These are phyloP conservation scores for Tothia fuscella DNA, from an alignment of 2,329 filamentous ascomycete genomes.

Conservation along the genomic window DNA sequence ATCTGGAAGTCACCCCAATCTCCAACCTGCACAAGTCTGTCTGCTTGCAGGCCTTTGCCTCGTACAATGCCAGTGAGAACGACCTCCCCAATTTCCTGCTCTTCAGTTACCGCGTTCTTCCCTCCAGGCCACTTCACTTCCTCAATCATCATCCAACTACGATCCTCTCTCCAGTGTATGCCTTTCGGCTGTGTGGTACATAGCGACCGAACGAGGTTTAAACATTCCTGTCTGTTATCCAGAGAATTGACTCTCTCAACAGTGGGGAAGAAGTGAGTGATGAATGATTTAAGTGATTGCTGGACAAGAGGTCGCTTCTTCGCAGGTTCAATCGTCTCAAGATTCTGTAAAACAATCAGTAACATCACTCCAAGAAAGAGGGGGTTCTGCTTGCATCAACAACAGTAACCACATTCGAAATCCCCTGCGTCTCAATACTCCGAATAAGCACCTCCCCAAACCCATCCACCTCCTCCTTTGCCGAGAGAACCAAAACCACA, in stretches of 20 bases:
- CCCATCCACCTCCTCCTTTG: slow-evolving; percentile 71
- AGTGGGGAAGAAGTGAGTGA: slow-evolving; percentile 86
- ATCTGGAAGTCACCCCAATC: slow-evolving; percentile 94
- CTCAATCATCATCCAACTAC: slow-evolving; percentile 91
- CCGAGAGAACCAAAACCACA: slow-evolving; percentile 73
- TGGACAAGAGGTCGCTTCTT: slow-evolving; percentile 69
- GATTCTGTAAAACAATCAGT: slow-evolving; percentile 27
- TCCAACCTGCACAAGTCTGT: slow-evolving; percentile 79
- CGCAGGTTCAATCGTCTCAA: slow-evolving; percentile 65
- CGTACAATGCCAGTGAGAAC: slow-evolving; percentile 75
- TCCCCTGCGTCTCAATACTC: slow-evolving; percentile 82
- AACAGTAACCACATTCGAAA: slow-evolving; percentile 81
- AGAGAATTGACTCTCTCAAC: slow-evolving; percentile 85
- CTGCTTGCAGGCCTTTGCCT: slow-evolving; percentile 76
- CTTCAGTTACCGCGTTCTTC: slow-evolving; percentile 31
- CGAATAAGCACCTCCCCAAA: slow-evolving; percentile 76
- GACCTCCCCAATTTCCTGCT: slow-evolving; percentile 44
- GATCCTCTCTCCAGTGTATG: slow-evolving; percentile 86
- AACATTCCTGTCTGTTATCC: slow-evolving; percentile 79
- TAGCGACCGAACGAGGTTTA: slow-evolving; percentile 79
- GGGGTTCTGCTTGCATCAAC: slow-evolving; percentile 43
- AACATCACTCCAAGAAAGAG: neutral
- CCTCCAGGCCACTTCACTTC: slow-evolving; percentile 58
- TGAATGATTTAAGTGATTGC: slow-evolving; percentile 78
- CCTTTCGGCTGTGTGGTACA: slow-evolving; percentile 91